These are phyloP conservation scores for Groenewaldozyma sp. DNA, from an alignment of 1,139 yeast species.

Conservation along the genomic window DNA sequence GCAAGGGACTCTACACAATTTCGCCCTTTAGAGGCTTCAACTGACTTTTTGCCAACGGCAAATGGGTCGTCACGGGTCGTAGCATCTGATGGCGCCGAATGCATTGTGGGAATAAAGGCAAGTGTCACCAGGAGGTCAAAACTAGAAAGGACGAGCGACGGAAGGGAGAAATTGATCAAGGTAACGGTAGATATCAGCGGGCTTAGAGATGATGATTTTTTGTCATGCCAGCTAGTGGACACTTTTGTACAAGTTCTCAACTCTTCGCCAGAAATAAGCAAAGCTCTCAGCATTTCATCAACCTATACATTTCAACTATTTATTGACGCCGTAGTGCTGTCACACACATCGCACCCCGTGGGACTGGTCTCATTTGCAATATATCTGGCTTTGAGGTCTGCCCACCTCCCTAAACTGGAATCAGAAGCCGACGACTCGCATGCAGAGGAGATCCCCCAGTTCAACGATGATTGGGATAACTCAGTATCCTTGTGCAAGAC, in stretches of 20 bases:
- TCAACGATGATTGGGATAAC: constrained; percentile 76
- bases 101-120: constrained; percentile 81
- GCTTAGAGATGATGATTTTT: constrained; percentile 27
- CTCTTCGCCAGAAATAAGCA: constrained; percentile 35
- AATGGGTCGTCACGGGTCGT: constrained; percentile 88
- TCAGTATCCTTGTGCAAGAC: constrained; percentile 37
- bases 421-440: constrained; percentile 49
- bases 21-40: constrained; percentile 76
- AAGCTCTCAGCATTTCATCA: constrained; percentile 52
- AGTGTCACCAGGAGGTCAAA: constrained; percentile 57
- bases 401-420: constrained; percentile 62
- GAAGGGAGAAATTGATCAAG: constrained; percentile 40
- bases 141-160: constrained; percentile 15
- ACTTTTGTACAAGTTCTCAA: constrained; percentile 28
- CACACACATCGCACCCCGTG: constrained; percentile 62
- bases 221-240: constrained; percentile 36
- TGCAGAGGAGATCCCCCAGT: constrained; percentile 80
- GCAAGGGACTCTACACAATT: constrained; percentile 65
- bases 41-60: constrained; percentile 73
- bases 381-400: constrained; percentile 71
- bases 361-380: constrained; percentile 69
- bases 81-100: constrained; percentile 83
- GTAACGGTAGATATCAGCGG: constrained; percentile 61
- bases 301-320: constrained; percentile 67
- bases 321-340: constrained; percentile 70